Evolutionary conservation across 2,329 filamentous ascomycete species (phyloP), one percentile per base, ranked within the genome.

Genomic region (Furcasterigmium sp.): DNA sequence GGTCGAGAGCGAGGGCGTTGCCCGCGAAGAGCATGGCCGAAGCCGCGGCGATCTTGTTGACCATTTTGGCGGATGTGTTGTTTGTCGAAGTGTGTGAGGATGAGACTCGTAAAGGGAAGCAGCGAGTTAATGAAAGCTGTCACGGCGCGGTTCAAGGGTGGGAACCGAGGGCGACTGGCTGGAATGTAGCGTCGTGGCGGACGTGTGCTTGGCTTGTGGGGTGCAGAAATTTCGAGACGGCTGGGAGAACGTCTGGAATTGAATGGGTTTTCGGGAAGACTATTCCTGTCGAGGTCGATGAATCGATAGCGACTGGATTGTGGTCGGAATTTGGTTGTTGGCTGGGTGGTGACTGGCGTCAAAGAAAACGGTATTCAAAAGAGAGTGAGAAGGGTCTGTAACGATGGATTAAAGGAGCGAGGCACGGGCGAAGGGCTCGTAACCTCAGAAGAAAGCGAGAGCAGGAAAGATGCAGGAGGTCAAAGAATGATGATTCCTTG

Each of bases 1-100:
- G 73, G 53, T 81, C 66, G 21, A 78, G 60, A 46, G 69, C 65
- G 37, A 65, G 65, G 41, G 65, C 65, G 23, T 68, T 55, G 51
- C 65, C 61, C 42, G 68, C 59, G 48, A 66, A 65, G 46, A 68
- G 55, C 48, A 74, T 53, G 44, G 68, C 61, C 50, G 72, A 58
- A 35, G 66, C 56, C 46, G 65, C 42, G 37, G 47, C 43, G 21
- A 42, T 29, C 37, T 49, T 38, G 32, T 49, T 45, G 21, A 41
- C 44, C 48, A 51, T 51, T 35, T 21, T 43, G 39, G 38, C 35
- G 34, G 18, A n/a, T n/a, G n/a, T n/a, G n/a, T n/a, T n/a, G n/a
- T n/a, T 39, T 37, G 34, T n/a, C 8, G 23, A 26, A 26, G 23
- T 26, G 14, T 23, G 17, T 19, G 10, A 7, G 8, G 25, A 11